A percentile compares a stretch with the other conserved stretches of the same genome.
Conservation (phyloP, 2,329 filamentous ascomycete species). For the Fusarium palustre region DNA sequence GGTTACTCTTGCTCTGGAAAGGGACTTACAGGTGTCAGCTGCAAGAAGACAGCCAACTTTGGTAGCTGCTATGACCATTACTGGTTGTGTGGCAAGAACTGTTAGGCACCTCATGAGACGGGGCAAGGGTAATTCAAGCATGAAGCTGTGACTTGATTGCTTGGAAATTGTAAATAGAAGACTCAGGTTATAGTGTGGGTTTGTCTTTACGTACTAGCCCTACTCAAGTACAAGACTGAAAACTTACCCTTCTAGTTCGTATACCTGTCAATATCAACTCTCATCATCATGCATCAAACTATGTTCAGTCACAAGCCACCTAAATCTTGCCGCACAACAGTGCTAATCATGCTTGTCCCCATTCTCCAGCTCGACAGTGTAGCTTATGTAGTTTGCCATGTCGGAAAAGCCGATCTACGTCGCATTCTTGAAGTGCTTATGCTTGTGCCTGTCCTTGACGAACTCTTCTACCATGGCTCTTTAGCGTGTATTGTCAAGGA, state of each 20-base stretch:
- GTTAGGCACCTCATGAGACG: not conserved
- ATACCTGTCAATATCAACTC: not conserved
- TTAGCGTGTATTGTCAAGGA: not conserved
- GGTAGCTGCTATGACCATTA: constrained; percentile 18
- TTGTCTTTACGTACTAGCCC: not conserved
- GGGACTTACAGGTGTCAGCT: constrained; percentile 1
- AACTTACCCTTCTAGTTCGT: not conserved
- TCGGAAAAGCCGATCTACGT: too few relatives aligned
- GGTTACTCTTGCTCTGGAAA: not conserved
- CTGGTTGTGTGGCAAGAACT: constrained; percentile 4
- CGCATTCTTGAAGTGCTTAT: not conserved
- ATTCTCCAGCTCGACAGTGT: not conserved
- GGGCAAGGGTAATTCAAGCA: not conserved
- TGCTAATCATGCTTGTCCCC: not conserved
- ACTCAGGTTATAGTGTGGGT: not conserved
- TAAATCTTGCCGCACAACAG: not conserved
- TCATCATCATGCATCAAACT: not conserved
- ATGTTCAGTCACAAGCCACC: not conserved
- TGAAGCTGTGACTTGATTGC: not conserved
- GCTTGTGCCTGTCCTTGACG: not conserved
- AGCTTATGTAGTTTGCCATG: too few relatives aligned
- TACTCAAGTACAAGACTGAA: not conserved
- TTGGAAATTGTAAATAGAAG: not conserved
- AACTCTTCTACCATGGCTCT: not conserved
- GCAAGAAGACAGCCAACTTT: constrained; percentile 7